phyloP scores from a whole-genome alignment of 768 basidiomycete species.

The Leucocoprinus leucothites region DNA sequence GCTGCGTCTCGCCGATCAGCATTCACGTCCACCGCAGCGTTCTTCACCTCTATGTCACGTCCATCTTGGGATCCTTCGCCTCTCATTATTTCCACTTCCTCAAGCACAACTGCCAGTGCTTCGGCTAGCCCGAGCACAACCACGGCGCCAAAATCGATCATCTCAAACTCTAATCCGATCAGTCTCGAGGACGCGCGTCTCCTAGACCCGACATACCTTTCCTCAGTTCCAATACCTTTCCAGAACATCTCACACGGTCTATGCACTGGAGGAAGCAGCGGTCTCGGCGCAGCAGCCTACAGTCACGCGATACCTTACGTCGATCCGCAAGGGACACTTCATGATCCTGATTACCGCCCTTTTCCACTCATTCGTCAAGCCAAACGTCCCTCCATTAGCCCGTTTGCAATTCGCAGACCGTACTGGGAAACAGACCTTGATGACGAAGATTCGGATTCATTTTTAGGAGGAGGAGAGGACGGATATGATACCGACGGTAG shows the following conservation, averaged over 20 bases:
- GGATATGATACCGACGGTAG: background rate
- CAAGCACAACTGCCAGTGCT: background rate
- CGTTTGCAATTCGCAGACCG: conserved; percentile 8
- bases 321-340: conserved; percentile 17
- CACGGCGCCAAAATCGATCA: background rate
- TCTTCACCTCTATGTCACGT: conserved; percentile 4
- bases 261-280: background rate
- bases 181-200: conserved; percentile 15
- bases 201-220: conserved; percentile 18
- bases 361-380: conserved; percentile 15
- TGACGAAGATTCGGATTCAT: background rate
- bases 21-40: background rate
- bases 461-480: background rate
- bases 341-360: conserved; percentile 18
- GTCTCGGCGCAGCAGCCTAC: background rate
- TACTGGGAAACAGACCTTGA: conserved; percentile 6
- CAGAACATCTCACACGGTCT: background rate
- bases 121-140: background rate
- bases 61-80: conserved; percentile 6
- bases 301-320: conserved; percentile 13
- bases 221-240: conserved; percentile 1
- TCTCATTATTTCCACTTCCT: background rate
- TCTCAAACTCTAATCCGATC: conserved; percentile 1
- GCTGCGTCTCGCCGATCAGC: background rate
- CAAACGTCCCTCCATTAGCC: conserved; percentile 1